Percentiles rank a stretch among this genome's conserved stretches.
Evolutionary conservation across 257 asterid genomes (phyloP).

Genomic region (Lavandula angustifolia): DNA sequence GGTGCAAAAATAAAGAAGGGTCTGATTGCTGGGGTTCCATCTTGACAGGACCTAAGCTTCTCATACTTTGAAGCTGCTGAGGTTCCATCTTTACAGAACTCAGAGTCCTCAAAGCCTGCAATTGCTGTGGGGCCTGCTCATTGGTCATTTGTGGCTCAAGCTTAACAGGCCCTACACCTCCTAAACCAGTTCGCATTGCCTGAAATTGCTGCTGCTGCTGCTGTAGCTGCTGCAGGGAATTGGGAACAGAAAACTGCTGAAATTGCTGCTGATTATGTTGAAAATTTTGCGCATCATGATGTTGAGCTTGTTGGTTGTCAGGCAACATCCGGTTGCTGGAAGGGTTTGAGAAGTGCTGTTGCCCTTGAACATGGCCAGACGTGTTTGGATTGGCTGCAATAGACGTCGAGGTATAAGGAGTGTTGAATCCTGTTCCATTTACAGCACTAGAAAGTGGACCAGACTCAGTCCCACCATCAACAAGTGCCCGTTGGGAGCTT

Average conservation of each 20-base stretch:
- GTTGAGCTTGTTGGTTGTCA: slow-evolving; percentile 70
- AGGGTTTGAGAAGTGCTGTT: slow-evolving; percentile 62
- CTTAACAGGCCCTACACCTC: slow-evolving; percentile 69
- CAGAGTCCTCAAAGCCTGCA: slow-evolving; percentile 60
- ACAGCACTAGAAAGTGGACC: slow-evolving; percentile 59
- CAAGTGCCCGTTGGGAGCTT: slow-evolving; percentile 55
- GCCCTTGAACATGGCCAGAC: slow-evolving; percentile 70
- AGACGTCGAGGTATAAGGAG: slow-evolving; percentile 53
- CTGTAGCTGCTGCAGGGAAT: slow-evolving; percentile 59
- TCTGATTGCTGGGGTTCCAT: slow-evolving; percentile 83
- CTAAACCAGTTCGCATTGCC: slow-evolving; percentile 60
- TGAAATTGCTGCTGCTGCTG: slow-evolving; percentile 72
- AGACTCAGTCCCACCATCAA: slow-evolving; percentile 68
- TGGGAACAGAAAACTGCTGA: slow-evolving; percentile 67
- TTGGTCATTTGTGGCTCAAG: slow-evolving; percentile 61
- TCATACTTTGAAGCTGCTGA: slow-evolving; percentile 70
- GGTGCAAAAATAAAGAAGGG: slow-evolving; percentile 67
- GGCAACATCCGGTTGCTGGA: slow-evolving; percentile 59
- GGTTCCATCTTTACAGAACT: slow-evolving; percentile 80
- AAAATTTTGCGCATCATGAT: slow-evolving; percentile 57
- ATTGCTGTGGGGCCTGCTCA: slow-evolving; percentile 65
- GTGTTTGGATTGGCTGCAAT: slow-evolving; percentile 51
- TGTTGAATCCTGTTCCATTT: slow-evolving; percentile 61
- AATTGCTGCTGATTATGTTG: slow-evolving; percentile 72
- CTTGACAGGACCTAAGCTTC: slow-evolving; percentile 69